These are phyloP conservation scores for Solanum chaucha DNA, from an alignment of 257 asterid species.

Conservation along the genomic window DNA sequence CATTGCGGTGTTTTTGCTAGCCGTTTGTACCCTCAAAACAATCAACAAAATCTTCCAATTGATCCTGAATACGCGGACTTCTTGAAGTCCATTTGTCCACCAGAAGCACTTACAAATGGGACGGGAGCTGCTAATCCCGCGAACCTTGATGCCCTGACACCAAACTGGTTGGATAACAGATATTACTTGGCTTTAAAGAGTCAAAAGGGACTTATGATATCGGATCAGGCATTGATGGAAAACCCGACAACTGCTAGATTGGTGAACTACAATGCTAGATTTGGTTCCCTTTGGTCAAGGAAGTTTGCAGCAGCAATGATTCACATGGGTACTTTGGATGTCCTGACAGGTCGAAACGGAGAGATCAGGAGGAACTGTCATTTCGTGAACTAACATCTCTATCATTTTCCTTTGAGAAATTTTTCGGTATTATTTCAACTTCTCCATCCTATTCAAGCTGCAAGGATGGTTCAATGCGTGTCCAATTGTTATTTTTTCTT, in stretches of 20 bases:
- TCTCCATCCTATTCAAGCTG: no score
- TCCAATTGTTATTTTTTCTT: not conserved
- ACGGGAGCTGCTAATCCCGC: not conserved
- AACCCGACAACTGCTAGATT: constrained; percentile 25
- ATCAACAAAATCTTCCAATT: not conserved
- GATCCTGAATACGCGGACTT: not conserved
- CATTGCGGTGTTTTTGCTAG: not conserved
- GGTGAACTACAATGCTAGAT: constrained; percentile 19
- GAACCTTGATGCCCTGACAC: not conserved
- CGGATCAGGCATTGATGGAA: constrained; percentile 32
- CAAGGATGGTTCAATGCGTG: no score
- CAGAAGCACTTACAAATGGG: not conserved
- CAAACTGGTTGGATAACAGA: constrained; percentile 16
- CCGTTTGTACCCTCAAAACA: not conserved
- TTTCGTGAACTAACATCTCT: constrained; percentile 20
- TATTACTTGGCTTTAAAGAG: constrained; percentile 27
- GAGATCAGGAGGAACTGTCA: constrained; percentile 46
- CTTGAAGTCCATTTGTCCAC: constrained; percentile 3
- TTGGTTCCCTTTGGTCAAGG: constrained; percentile 19
- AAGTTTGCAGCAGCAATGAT: constrained; percentile 59
- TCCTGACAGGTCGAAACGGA: constrained; percentile 36
- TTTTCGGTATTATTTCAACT: no score
- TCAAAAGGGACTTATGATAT: constrained; percentile 19
- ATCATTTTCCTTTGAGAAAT: not conserved
- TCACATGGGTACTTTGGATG: constrained; percentile 28